Base-by-base conservation (phyloP, 257 asterid genomes). In the Solanum corneliomulleri region DNA sequence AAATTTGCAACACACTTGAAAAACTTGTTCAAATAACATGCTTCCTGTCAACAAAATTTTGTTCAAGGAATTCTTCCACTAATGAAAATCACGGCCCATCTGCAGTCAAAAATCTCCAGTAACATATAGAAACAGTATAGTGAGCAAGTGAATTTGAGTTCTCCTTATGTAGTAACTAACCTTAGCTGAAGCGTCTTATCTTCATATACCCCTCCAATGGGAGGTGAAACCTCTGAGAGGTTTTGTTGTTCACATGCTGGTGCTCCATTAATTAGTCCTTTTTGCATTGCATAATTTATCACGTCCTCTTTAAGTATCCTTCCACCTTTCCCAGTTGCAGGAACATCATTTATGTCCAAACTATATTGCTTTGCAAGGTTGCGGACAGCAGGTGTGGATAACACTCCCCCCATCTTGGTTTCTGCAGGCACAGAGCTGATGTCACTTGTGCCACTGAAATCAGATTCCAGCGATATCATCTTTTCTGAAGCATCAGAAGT, bases 321-420 rank as follows among this genome's bases (percentile, higher is more conserved):
- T 85, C 98, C 96, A 18, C 90, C 97, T 78, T 93, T 88, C 83
- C 99, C 97, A 86, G 98, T 91, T 88, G 99, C 99, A 83, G 3
- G 89, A 77, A 97, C 96, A 87, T 93, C 92, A 81, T 92, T 93
- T 69, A 97, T 92, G 86, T 93, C 87, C 74, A 95, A 87, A 78
- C 94, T 96, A 62, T 92, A 88, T 76, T 93, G 92, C 89, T 94
- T 97, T 7, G 97, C 96, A 88, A 94, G 93, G 92, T 88, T 93
- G 89, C 98, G 99, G 58, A 95, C 95, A 82, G 96, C 94, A 84
- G 99, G 99, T 2, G 98, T 97, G 82, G 96, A 91, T 62, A 90
- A 85, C 89, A 89, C 95, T 47, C 97, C 95, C 85, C 90, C 90
- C 83, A 68, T 72, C 81, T 88, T 89, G 62, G 89, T 86, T 83